Evolutionary conservation across 805 yeast species (phyloP).

Genomic region (Kuraishia capsulata): DNA sequence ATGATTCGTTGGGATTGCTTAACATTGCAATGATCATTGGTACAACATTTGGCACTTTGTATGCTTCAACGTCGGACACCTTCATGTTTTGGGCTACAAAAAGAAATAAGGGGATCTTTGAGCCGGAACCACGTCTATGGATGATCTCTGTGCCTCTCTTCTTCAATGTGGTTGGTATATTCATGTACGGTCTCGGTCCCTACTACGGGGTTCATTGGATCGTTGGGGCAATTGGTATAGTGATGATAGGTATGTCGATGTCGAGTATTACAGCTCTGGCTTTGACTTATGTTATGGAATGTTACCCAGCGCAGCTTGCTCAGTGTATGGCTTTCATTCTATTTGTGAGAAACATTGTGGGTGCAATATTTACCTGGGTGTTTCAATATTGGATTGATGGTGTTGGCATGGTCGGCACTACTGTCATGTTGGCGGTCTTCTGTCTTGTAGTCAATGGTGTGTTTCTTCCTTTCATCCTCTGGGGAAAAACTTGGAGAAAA

Average conservation of each 20-base stretch:
- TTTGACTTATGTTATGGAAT: conserved; percentile 46
- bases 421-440: neutral
- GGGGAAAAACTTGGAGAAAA: neutral
- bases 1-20: conserved; percentile 38
- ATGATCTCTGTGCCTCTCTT: conserved; percentile 35
- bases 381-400: neutral
- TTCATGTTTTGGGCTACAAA: conserved; percentile 37
- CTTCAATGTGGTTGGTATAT: conserved; percentile 43
- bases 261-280: conserved; percentile 43
- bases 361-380: conserved; percentile 47
- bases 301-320: conserved; percentile 51
- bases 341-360: conserved; percentile 52
- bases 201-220: conserved; percentile 46
- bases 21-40: conserved; percentile 45
- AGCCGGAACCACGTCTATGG: conserved; percentile 55
- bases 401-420: neutral
- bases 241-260: conserved; percentile 44
- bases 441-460: neutral
- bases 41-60: conserved; percentile 30
- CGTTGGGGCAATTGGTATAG: conserved; percentile 44
- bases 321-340: conserved; percentile 60
- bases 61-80: conserved; percentile 46
- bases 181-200: conserved; percentile 63
- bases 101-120: conserved; percentile 39
- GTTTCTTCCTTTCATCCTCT: neutral